Percentiles rank a stretch among this genome's conserved stretches.
These are phyloP conservation scores for Lotmaria passim DNA, from an alignment of 208 protist species.

Conservation along the genomic window DNA sequence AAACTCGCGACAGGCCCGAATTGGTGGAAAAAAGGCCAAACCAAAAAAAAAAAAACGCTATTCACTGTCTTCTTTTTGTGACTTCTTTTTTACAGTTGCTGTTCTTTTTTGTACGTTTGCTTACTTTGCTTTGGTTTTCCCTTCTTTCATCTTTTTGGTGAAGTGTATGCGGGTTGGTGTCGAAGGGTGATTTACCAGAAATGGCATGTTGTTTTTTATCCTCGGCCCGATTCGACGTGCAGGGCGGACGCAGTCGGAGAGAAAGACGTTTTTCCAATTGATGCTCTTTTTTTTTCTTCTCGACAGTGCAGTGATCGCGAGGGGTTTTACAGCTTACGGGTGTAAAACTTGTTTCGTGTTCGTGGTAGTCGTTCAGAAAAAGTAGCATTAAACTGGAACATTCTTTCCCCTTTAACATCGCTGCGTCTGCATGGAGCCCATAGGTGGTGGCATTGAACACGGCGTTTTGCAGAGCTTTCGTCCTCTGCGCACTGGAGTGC, in stretches of 20 bases:
- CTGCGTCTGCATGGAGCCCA: background rate
- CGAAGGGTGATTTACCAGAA: background rate
- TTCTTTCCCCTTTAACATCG: background rate
- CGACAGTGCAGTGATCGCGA: no score
- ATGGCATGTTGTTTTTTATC: no score
- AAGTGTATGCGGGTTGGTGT: background rate
- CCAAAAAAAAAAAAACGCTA: constrained; percentile 1
- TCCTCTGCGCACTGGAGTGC: no score
- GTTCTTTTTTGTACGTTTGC: background rate
- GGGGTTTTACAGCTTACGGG: no score
- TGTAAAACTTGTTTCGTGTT: background rate
- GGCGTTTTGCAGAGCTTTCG: background rate
- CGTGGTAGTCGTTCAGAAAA: background rate
- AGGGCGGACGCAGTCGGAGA: no score
- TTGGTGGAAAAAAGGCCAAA: background rate
- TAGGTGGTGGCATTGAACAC: background rate
- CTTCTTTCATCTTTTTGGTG: constrained; percentile 14
- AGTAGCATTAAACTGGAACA: background rate
- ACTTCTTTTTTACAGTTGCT: background rate
- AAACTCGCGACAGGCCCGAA: constrained; percentile 1
- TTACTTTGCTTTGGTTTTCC: constrained; percentile 4
- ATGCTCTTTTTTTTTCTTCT: no score
- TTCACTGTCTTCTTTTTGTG: background rate
- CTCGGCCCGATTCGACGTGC: no score
- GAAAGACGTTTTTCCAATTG: no score